Conservation (phyloP, 768 basidiomycete genomes). For the Mycena albidolilacea region DNA sequence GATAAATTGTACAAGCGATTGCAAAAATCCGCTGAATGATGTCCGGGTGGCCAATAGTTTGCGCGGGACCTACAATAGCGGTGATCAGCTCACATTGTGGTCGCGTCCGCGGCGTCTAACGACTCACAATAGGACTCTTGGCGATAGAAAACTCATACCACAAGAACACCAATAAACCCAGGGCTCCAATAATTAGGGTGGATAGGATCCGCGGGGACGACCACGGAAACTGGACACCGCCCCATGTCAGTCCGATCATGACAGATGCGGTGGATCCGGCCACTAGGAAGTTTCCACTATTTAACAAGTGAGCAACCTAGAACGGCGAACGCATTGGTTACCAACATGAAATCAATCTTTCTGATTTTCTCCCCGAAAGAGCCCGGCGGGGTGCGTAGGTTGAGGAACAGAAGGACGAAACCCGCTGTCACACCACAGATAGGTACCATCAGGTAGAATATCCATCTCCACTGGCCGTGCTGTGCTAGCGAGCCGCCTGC, state of each 20-base stretch:
- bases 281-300: slow-evolving; percentile 60
- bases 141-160: slow-evolving; percentile 55
- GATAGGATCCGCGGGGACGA: slow-evolving; percentile 54
- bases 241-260: slow-evolving; percentile 65
- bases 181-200: slow-evolving; percentile 59
- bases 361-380: slow-evolving; percentile 52
- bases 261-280: slow-evolving; percentile 51
- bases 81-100: too few relatives aligned
- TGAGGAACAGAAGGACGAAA: slow-evolving; percentile 32
- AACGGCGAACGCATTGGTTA: slow-evolving; percentile 31
- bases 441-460: slow-evolving; percentile 16
- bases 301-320: background rate
- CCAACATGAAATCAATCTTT: slow-evolving; percentile 63
- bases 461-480: too few relatives aligned
- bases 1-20: slow-evolving; percentile 2
- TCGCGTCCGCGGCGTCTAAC: background rate
- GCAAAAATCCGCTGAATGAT: background rate
- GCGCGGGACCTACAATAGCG: too few relatives aligned
- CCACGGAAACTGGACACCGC: slow-evolving; percentile 62
- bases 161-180: slow-evolving; percentile 55
- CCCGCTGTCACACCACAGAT: background rate
- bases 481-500: background rate
- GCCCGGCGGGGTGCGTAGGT: slow-evolving; percentile 52
- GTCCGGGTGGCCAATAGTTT: too few relatives aligned
- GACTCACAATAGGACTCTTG: slow-evolving; percentile 39